Evolutionary conservation across 2,329 filamentous ascomycete genomes (phyloP).

Genomic region (Nemania sp.): DNA sequence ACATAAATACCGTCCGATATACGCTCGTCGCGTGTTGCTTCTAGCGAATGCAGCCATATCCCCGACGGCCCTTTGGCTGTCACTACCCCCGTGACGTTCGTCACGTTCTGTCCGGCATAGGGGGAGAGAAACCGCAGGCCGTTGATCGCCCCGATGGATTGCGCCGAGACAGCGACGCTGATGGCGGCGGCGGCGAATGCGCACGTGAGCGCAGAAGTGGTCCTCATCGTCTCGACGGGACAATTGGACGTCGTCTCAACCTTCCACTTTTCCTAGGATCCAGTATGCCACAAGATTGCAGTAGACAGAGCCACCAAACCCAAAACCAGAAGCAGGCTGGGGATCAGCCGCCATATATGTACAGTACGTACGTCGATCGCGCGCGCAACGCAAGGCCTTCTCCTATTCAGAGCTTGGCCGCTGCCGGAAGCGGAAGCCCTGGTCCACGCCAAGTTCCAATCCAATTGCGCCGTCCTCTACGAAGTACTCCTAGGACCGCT

Average conservation of each 20-base stretch:
- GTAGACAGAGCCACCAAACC: neutral
- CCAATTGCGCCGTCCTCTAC: neutral
- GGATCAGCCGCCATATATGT: neutral
- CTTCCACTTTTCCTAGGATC: too few species aligned
- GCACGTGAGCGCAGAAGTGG: slow-evolving; percentile 17
- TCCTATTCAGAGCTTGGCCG: too few species aligned
- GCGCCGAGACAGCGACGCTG: slow-evolving; percentile 19
- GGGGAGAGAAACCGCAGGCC: slow-evolving; percentile 66
- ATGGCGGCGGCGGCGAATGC: slow-evolving; percentile 42
- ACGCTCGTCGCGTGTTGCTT: slow-evolving; percentile 55
- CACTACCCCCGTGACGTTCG: slow-evolving; percentile 64
- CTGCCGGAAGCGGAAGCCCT: slow-evolving; percentile 4
- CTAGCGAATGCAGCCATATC: slow-evolving; percentile 65
- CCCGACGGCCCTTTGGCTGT: slow-evolving; percentile 65
- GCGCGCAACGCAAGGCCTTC: neutral
- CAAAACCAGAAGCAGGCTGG: neutral
- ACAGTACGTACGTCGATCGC: neutral
- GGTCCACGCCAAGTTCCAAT: neutral
- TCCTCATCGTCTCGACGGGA: slow-evolving; percentile 11
- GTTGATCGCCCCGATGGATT: slow-evolving; percentile 65
- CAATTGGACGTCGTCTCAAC: neutral
- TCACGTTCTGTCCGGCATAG: slow-evolving; percentile 58
- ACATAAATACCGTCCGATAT: slow-evolving; percentile 71
- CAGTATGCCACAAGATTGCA: neutral
- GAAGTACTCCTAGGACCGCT: neutral